These are phyloP conservation scores for Gelatoporia subvermispora DNA, from an alignment of 768 basidiomycete species.

Conservation along the genomic window DNA sequence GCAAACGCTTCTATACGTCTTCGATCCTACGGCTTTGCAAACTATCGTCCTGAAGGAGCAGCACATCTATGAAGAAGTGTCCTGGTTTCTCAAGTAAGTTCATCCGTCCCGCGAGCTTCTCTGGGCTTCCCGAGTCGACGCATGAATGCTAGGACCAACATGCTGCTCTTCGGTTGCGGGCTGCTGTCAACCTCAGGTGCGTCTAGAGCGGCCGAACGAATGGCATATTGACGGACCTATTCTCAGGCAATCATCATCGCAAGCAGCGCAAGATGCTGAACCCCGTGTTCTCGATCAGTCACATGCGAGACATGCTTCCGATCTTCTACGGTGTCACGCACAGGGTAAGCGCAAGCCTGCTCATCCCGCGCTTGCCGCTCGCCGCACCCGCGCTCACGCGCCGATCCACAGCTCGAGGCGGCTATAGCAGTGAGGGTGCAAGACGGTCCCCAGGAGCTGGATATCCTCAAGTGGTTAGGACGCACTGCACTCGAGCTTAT, in stretches of 20 bases:
- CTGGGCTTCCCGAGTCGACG: neutral
- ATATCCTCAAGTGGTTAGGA: slow-evolving; percentile 25
- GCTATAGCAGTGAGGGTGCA: slow-evolving; percentile 9
- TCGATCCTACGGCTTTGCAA: slow-evolving; percentile 14
- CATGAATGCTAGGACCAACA: slow-evolving; percentile 14
- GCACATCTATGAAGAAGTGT: slow-evolving; percentile 12
- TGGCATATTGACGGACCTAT: too few species aligned
- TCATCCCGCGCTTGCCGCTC: neutral
- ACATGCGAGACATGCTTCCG: slow-evolving; percentile 18
- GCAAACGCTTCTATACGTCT: slow-evolving; percentile 7
- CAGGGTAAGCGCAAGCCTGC: slow-evolving; percentile 7
- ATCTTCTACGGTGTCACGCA: slow-evolving; percentile 15
- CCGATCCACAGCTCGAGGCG: slow-evolving; percentile 7
- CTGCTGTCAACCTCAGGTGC: slow-evolving; percentile 27
- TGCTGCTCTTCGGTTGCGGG: slow-evolving; percentile 42
- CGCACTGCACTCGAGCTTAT: slow-evolving; percentile 32
- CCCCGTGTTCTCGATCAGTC: slow-evolving; percentile 17
- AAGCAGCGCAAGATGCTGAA: slow-evolving; percentile 20
- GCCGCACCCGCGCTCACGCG: neutral
- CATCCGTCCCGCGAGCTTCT: neutral
- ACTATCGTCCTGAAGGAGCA: slow-evolving; percentile 17
- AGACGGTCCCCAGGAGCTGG: slow-evolving; percentile 8
- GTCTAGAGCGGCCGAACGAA: neutral
- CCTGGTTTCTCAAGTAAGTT: slow-evolving; percentile 7
- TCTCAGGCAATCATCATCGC: slow-evolving; percentile 16